Conservation (phyloP, 352 stramenopile genomes). For the Pythium brachiatum region DNA sequence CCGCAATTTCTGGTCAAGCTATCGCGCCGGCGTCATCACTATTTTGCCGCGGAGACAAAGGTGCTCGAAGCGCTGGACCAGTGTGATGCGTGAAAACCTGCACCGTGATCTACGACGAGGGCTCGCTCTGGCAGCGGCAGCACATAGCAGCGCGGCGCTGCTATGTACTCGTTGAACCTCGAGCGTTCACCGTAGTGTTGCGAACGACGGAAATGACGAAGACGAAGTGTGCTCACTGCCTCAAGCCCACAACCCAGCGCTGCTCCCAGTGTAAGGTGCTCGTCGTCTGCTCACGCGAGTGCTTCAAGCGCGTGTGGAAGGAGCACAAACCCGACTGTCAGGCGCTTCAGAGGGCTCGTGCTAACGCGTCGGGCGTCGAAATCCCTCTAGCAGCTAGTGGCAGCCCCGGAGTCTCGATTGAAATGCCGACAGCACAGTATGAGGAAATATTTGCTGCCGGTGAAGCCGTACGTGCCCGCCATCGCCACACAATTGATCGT, state of each 20-base stretch:
- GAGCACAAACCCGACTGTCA: conserved; percentile 32
- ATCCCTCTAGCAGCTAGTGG: not conserved
- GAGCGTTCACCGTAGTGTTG: too few species aligned
- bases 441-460: not conserved
- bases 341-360: conserved; percentile 19
- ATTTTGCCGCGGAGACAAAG: conserved; percentile 18
- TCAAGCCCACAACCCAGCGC: conserved; percentile 19
- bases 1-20: conserved; percentile 9
- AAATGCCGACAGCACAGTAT: not conserved
- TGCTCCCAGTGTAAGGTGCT: conserved; percentile 34
- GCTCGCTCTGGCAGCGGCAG: too few species aligned
- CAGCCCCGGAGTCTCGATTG: not conserved
- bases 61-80: conserved; percentile 15
- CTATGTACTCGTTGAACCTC: too few species aligned
- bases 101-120: not conserved
- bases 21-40: conserved; percentile 22
- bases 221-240: conserved; percentile 18
- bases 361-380: not conserved
- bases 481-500: not conserved
- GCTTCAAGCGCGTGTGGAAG: conserved; percentile 24
- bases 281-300: conserved; percentile 25
- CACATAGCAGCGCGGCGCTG: too few species aligned
- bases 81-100: conserved; percentile 8
- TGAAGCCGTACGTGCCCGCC: not conserved
- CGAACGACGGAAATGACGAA: not conserved